A percentile compares a stretch with the other conserved stretches of the same genome.
Conservation (phyloP, 2,329 filamentous ascomycete species). For the Fusarium tricinctum region DNA sequence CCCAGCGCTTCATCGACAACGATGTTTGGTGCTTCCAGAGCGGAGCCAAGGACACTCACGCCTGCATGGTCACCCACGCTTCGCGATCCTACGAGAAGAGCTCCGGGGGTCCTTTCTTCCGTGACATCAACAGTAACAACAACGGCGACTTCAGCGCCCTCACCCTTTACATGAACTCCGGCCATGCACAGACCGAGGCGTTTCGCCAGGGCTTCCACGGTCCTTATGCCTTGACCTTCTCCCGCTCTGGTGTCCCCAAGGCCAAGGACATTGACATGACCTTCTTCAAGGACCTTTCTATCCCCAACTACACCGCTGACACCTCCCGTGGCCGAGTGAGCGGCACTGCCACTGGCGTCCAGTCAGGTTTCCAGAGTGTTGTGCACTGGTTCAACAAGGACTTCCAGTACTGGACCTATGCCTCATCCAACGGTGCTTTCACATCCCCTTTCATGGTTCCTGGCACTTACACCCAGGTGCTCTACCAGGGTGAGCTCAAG, state of each 20-base stretch:
- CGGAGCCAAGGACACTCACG: constrained; percentile 62
- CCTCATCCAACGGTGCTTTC: constrained; percentile 68
- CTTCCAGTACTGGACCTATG: constrained; percentile 76
- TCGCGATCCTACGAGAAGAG: constrained; percentile 67
- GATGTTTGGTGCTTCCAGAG: constrained; percentile 73
- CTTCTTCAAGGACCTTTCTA: constrained; percentile 70
- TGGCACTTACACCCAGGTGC: constrained; percentile 76
- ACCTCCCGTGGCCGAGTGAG: constrained; percentile 70
- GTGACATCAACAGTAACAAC: constrained; percentile 76
- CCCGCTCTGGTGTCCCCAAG: constrained; percentile 68
- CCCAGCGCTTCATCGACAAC: constrained; percentile 78
- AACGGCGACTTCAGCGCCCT: constrained; percentile 69
- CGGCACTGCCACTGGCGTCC: constrained; percentile 71
- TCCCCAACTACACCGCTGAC: constrained; percentile 70
- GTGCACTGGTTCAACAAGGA: constrained; percentile 75
- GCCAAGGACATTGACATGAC: constrained; percentile 64
- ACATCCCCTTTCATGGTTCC: constrained; percentile 76
- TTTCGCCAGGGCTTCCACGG: constrained; percentile 75
- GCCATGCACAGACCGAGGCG: constrained; percentile 72
- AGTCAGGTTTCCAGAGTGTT: constrained; percentile 66
- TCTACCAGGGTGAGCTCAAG: constrained; percentile 71
- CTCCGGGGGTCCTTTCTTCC: constrained; percentile 76
- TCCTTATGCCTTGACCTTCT: constrained; percentile 74
- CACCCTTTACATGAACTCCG: constrained; percentile 78
- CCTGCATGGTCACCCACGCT: constrained; percentile 70